These are phyloP conservation scores for Aspergillus baeticus DNA, from an alignment of 495 filamentous ascomycete species.

Conservation along the genomic window DNA sequence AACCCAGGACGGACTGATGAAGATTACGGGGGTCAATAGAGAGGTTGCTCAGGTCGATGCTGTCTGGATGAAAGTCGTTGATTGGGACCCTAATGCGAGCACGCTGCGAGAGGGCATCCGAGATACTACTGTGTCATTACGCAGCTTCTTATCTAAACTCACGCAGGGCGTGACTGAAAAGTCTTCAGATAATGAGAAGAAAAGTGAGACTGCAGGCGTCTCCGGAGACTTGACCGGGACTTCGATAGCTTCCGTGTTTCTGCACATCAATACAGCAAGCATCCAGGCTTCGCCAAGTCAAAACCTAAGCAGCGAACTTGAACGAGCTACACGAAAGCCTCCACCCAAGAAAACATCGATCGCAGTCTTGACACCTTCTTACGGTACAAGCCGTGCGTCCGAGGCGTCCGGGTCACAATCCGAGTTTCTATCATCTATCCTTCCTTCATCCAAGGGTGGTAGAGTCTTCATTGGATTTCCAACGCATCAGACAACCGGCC, in stretches of 20 bases:
- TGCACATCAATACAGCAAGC: conserved; percentile 80
- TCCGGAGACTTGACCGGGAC: conserved; percentile 62
- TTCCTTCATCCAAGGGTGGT: conserved; percentile 77
- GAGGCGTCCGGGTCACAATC: conserved; percentile 57
- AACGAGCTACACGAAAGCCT: conserved; percentile 94
- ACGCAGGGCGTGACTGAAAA: conserved; percentile 45
- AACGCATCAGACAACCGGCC: conserved; percentile 92
- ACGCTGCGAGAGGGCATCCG: conserved; percentile 38
- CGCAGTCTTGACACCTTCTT: conserved; percentile 84
- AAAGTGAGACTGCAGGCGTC: conserved; percentile 33
- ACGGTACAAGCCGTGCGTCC: conserved; percentile 73
- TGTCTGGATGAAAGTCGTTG: conserved; percentile 82
- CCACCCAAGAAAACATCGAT: conserved; percentile 84
- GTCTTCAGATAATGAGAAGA: conserved; percentile 22
- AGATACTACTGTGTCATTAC: conserved; percentile 58
- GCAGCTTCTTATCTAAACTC: conserved; percentile 78
- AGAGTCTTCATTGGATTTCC: conserved; percentile 97
- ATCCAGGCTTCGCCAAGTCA: conserved; percentile 68
- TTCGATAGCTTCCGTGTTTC: conserved; percentile 74
- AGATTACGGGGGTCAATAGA: conserved; percentile 66
- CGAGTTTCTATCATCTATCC: conserved; percentile 84
- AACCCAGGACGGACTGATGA: conserved; percentile 84
- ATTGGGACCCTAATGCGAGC: conserved; percentile 67
- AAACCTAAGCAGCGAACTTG: conserved; percentile 78
- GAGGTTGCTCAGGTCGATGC: conserved; percentile 90